A percentile compares a stretch with the other conserved stretches of the same genome.
Evolutionary conservation across 495 filamentous ascomycete genomes (phyloP).

Genomic region (Xylaria bambusicola): DNA sequence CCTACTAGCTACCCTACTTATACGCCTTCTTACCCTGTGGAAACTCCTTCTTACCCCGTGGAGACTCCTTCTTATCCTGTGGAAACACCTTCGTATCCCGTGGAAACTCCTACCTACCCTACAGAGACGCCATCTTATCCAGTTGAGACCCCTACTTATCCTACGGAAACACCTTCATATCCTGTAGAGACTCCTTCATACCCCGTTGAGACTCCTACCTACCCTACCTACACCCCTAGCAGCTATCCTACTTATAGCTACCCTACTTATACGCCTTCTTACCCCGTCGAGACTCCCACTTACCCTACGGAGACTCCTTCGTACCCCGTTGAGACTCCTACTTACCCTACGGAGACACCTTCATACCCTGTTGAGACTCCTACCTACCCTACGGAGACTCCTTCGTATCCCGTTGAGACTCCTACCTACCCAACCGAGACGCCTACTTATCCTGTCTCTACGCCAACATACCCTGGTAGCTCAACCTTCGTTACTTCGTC

Average conservation of each 20-base stretch:
- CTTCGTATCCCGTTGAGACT: not conserved
- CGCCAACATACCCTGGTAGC: constrained; percentile 23
- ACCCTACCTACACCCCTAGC: not conserved
- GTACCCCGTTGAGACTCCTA: constrained; percentile 2
- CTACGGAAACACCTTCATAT: not conserved
- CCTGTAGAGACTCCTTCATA: not conserved
- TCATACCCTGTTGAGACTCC: not conserved
- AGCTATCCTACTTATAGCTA: constrained; percentile 3
- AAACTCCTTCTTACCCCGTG: constrained; percentile 13
- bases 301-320: not conserved
- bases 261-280: constrained; percentile 9
- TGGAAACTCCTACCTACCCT: constrained; percentile 24
- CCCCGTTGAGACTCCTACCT: not conserved
- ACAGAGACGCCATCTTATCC: not conserved
- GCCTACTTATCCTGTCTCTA: constrained; percentile 13
- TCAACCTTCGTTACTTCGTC: constrained; percentile 23
- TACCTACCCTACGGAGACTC: constrained; percentile 4
- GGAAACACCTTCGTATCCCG: constrained; percentile 11
- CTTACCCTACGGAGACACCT: not conserved
- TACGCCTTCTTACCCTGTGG: constrained; percentile 7
- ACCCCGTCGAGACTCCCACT: not conserved
- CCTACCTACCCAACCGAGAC: constrained; percentile 1
- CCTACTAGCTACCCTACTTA: constrained; percentile 16
- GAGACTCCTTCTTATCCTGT: constrained; percentile 21
- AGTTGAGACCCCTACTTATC: not conserved